Conservation (phyloP, 2,329 filamentous ascomycete genomes). For the Aspergillus carbonarius region DNA sequence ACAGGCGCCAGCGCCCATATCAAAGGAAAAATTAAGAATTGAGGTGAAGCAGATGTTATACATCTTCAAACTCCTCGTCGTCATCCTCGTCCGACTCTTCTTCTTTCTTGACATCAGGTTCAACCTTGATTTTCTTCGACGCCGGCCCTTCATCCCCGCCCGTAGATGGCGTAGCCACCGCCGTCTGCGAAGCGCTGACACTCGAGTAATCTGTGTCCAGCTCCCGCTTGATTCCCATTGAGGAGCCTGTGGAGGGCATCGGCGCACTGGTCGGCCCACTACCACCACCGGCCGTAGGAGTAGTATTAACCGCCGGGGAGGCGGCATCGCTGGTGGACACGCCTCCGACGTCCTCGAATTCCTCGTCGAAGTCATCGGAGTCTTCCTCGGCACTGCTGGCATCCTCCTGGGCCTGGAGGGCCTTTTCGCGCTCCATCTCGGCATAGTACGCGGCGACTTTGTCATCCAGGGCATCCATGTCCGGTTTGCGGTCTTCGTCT, state of each 20-base stretch:
- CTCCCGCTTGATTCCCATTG: slow-evolving; percentile 38
- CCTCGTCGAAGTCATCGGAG: slow-evolving; percentile 42
- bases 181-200: slow-evolving; percentile 40
- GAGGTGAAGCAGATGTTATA: slow-evolving; percentile 22
- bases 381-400: slow-evolving; percentile 42
- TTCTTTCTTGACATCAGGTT: slow-evolving; percentile 37
- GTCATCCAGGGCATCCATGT: slow-evolving; percentile 45
- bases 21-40: neutral
- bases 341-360: slow-evolving; percentile 47
- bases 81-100: slow-evolving; percentile 46
- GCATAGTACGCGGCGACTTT: slow-evolving; percentile 49
- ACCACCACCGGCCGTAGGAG: slow-evolving; percentile 15
- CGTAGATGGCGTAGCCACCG: slow-evolving; percentile 37
- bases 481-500: slow-evolving; percentile 45
- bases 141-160: slow-evolving; percentile 41
- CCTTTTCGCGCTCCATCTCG: slow-evolving; percentile 46
- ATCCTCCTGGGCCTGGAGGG: slow-evolving; percentile 42
- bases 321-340: slow-evolving; percentile 37
- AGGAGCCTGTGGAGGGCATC: slow-evolving; percentile 11
- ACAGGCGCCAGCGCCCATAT: slow-evolving; percentile 23
- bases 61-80: slow-evolving; percentile 47
- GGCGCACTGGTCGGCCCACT: slow-evolving; percentile 31
- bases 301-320: slow-evolving; percentile 31
- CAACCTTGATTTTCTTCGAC: slow-evolving; percentile 46
- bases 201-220: slow-evolving; percentile 38